A percentile compares a stretch with the other conserved stretches of the same genome.
phyloP scores from a whole-genome alignment of 495 filamentous ascomycete genomes.

The Lindgomyces ingoldianus region DNA sequence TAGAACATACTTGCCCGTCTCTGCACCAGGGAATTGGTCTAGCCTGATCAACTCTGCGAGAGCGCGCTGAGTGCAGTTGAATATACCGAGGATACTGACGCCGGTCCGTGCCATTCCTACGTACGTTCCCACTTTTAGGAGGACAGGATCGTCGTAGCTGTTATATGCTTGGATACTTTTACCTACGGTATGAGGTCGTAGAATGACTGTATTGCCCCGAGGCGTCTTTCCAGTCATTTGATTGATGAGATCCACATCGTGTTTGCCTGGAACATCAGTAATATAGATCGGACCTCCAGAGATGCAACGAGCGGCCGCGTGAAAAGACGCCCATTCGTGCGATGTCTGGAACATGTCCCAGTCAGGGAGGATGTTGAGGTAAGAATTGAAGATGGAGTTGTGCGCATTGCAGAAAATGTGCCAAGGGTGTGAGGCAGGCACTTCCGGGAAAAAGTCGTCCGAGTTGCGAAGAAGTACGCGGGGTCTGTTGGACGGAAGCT shows the following conservation, averaged over 20 bases:
- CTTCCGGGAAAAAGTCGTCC: constrained; percentile 89
- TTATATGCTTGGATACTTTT: constrained; percentile 71
- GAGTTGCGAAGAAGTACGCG: constrained; percentile 77
- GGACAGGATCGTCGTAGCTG: constrained; percentile 65
- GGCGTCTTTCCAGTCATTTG: constrained; percentile 74
- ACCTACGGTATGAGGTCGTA: constrained; percentile 72
- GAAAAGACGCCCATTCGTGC: constrained; percentile 75
- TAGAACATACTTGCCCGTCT: constrained; percentile 63
- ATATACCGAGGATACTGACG: constrained; percentile 76
- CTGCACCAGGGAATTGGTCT: constrained; percentile 69
- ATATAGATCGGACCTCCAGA: constrained; percentile 92
- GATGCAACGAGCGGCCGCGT: constrained; percentile 86
- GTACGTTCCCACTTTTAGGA: constrained; percentile 81
- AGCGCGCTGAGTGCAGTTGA: constrained; percentile 66
- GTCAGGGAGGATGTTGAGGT: constrained; percentile 76
- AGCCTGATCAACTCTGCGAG: constrained; percentile 69
- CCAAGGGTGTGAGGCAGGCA: constrained; percentile 79
- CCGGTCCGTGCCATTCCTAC: constrained; percentile 63
- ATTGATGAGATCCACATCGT: constrained; percentile 69
- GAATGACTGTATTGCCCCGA: constrained; percentile 68
- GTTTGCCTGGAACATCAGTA: constrained; percentile 82
- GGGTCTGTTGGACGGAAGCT: constrained; percentile 71
- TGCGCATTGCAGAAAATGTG: constrained; percentile 94
- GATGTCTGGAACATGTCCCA: constrained; percentile 99
- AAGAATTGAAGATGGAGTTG: constrained; percentile 77